phyloP scores from a whole-genome alignment of 768 basidiomycete species.

The Boletus reticuloceps region DNA sequence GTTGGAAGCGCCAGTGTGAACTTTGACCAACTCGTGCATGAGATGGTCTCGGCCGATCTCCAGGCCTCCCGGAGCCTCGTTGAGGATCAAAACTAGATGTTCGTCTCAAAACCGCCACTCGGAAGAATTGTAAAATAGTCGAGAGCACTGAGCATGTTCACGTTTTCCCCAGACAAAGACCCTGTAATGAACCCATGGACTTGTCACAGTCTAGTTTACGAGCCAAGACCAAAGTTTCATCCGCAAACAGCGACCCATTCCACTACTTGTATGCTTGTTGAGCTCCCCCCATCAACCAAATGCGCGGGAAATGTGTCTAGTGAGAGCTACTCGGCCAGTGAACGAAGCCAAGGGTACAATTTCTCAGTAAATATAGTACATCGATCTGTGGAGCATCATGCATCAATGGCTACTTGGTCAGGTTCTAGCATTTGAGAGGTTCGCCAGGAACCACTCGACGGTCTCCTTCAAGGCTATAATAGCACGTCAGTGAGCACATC shows the following conservation, averaged over 20 bases:
- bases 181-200: slow-evolving; percentile 4
- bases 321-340: background rate
- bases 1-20: slow-evolving; percentile 87
- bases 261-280: too few species aligned
- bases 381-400: background rate
- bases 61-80: slow-evolving; percentile 69
- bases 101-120: background rate
- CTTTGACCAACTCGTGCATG: slow-evolving; percentile 81
- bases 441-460: slow-evolving; percentile 85
- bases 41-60: slow-evolving; percentile 89
- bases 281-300: too few species aligned
- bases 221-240: background rate
- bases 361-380: slow-evolving; percentile 6
- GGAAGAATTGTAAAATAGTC: background rate
- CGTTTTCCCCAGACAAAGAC: background rate
- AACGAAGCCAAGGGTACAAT: background rate
- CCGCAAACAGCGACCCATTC: background rate
- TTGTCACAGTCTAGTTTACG: slow-evolving; percentile 2
- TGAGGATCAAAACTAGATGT: slow-evolving; percentile 74
- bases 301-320: background rate
- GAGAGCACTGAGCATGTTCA: background rate
- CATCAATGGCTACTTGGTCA: slow-evolving; percentile 34
- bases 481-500: background rate
- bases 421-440: slow-evolving; percentile 71
- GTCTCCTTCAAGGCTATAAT: slow-evolving; percentile 68